Conservation (phyloP, 2,329 filamentous ascomycete genomes). For the Nemania sp. region DNA sequence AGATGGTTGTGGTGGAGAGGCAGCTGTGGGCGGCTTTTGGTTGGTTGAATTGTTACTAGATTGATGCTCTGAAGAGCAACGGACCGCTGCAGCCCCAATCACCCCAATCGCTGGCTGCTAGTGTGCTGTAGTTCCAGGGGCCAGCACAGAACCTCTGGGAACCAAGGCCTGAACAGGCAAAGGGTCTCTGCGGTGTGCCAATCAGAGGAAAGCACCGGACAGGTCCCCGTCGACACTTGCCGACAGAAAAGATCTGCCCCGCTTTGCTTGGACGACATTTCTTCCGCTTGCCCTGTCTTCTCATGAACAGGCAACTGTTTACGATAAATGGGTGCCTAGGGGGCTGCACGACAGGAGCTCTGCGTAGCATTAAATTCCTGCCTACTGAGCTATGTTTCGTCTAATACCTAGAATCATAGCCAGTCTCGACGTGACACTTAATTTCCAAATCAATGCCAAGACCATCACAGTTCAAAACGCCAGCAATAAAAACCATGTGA, state of each 20-base stretch:
- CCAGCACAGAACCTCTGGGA: constrained; percentile 17
- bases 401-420: too few species aligned
- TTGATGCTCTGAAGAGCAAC: constrained; percentile 13
- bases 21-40: constrained; percentile 19
- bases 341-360: background rate
- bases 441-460: too few species aligned
- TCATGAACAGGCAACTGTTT: too few species aligned
- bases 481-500: constrained; percentile 7
- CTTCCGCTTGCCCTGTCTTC: background rate
- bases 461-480: constrained; percentile 7
- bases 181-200: constrained; percentile 5
- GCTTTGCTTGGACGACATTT: constrained; percentile 14
- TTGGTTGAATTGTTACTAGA: constrained; percentile 15
- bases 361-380: background rate
- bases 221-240: constrained; percentile 24
- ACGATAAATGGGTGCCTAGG: too few species aligned
- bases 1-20: constrained; percentile 29
- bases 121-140: constrained; percentile 14
- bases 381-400: too few species aligned
- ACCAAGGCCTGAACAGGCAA: constrained; percentile 21
- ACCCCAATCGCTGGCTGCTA: constrained; percentile 2
- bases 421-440: too few species aligned
- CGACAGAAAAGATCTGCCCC: constrained; percentile 22
- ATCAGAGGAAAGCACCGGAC: constrained; percentile 13
- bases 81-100: constrained; percentile 5